A percentile compares a stretch with the other conserved stretches of the same genome.
Evolutionary conservation across 2,329 filamentous ascomycete genomes (phyloP).

Genomic region (Truncatella angustata): DNA sequence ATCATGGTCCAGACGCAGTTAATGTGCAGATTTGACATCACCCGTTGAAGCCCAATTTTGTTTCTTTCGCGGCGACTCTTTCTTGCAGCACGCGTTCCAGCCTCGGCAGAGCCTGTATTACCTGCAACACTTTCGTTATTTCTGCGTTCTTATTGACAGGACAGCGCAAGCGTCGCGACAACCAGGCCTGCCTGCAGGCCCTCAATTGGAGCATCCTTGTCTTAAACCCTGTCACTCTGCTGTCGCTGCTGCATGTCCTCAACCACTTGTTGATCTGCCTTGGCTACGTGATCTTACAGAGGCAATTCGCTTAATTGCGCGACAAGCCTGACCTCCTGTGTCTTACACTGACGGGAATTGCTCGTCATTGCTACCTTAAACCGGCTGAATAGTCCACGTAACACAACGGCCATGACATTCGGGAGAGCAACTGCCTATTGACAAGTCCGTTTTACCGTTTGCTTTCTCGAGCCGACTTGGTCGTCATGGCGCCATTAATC

Average conservation of each 20-base stretch:
- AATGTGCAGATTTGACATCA: background rate
- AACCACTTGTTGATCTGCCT: background rate
- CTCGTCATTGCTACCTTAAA: background rate
- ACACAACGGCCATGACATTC: too few species aligned
- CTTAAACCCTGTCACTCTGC: background rate
- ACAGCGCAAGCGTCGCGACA: too few species aligned
- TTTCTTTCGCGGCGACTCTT: too few species aligned
- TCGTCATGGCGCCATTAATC: constrained; percentile 7
- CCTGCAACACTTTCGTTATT: too few species aligned
- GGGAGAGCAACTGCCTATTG: too few species aligned
- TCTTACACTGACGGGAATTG: background rate
- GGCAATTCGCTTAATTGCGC: background rate
- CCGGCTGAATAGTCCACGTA: too few species aligned
- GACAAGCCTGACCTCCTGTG: background rate
- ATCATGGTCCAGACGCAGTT: background rate
- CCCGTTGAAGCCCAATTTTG: background rate
- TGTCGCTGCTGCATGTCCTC: background rate
- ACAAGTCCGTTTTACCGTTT: background rate
- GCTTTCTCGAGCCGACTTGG: background rate
- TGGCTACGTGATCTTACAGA: background rate
- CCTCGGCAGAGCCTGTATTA: too few species aligned
- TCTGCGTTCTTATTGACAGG: too few species aligned
- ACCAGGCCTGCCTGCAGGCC: too few species aligned
- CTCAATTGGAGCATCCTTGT: background rate
- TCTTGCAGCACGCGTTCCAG: too few species aligned